Conservation (phyloP, 768 basidiomycete genomes). For the Paxillus involutus region DNA sequence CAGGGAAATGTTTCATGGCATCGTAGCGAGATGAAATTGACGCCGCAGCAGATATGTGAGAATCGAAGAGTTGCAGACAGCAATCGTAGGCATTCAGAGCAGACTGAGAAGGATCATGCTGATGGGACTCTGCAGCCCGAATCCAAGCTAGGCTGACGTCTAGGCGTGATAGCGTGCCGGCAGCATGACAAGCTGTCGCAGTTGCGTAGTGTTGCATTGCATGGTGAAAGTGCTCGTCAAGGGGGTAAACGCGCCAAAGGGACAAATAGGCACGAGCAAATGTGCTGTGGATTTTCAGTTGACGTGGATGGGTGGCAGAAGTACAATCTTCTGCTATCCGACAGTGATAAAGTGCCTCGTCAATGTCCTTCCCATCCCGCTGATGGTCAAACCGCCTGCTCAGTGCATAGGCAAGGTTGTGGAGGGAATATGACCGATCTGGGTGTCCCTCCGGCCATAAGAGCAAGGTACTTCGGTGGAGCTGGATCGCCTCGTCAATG, state of each 20-base stretch:
- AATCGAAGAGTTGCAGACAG: background rate
- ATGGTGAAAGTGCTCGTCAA: background rate
- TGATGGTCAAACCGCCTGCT: no score
- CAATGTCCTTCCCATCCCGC: no score
- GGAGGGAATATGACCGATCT: background rate
- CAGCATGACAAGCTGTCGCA: no score
- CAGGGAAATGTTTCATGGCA: background rate
- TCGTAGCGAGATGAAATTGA: background rate
- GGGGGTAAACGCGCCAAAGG: background rate
- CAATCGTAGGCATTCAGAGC: conserved; percentile 2
- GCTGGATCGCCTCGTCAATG: background rate
- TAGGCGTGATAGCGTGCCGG: no score
- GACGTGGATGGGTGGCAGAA: background rate
- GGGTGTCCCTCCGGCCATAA: background rate
- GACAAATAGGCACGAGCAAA: background rate
- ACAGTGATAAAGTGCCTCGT: no score
- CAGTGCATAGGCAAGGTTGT: background rate
- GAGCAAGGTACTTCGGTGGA: background rate
- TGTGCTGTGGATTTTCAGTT: no score
- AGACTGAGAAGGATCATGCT: background rate
- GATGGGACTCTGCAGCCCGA: no score
- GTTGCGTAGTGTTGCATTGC: no score
- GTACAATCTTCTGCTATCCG: no score
- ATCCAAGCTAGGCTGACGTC: no score
- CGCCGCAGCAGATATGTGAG: background rate